Percentiles rank a stretch among this genome's conserved stretches.
Evolutionary conservation across 1,139 yeast species (phyloP).

Genomic region (Lodderomyces beijingensis): DNA sequence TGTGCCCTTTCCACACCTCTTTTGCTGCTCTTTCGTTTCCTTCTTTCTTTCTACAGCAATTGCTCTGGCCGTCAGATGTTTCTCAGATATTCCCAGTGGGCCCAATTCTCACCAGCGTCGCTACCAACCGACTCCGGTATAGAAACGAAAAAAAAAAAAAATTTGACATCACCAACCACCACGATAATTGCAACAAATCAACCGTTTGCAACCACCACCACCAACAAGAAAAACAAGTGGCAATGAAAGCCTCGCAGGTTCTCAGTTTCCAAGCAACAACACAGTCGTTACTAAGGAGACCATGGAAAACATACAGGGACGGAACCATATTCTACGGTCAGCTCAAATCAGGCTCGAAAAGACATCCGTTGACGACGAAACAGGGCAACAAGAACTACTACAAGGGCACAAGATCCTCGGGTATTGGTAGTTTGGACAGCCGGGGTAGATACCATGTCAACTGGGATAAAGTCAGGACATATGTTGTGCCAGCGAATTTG

Average conservation of each 20-base stretch:
- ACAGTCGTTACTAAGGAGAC: slow-evolving; percentile 58
- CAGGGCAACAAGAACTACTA: slow-evolving; percentile 92
- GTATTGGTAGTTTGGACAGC: slow-evolving; percentile 77
- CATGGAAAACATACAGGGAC: slow-evolving; percentile 84
- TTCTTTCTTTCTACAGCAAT: too few species aligned
- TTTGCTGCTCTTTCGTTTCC: too few species aligned
- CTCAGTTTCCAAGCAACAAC: slow-evolving; percentile 53
- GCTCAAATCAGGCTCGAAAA: slow-evolving; percentile 73
- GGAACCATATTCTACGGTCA: slow-evolving; percentile 82
- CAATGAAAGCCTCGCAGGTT: slow-evolving; percentile 57
- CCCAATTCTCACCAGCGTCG: too few species aligned
- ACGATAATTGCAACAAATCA: too few species aligned
- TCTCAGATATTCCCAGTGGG: too few species aligned
- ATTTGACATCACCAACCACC: too few species aligned
- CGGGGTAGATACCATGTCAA: slow-evolving; percentile 73
- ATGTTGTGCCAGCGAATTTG: slow-evolving; percentile 68
- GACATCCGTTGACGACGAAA: slow-evolving; percentile 83
- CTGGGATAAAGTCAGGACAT: slow-evolving; percentile 87
- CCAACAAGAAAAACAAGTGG: too few species aligned
- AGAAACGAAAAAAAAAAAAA: too few species aligned
- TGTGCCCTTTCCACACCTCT: too few species aligned
- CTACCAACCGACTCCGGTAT: too few species aligned
- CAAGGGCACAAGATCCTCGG: slow-evolving; percentile 94
- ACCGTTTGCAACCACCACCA: too few species aligned
- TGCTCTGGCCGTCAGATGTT: too few species aligned